Evolutionary conservation across 2,329 filamentous ascomycete genomes (phyloP), one percentile per base, ranked within the genome.

Genomic region (Arthroderma sp.): DNA sequence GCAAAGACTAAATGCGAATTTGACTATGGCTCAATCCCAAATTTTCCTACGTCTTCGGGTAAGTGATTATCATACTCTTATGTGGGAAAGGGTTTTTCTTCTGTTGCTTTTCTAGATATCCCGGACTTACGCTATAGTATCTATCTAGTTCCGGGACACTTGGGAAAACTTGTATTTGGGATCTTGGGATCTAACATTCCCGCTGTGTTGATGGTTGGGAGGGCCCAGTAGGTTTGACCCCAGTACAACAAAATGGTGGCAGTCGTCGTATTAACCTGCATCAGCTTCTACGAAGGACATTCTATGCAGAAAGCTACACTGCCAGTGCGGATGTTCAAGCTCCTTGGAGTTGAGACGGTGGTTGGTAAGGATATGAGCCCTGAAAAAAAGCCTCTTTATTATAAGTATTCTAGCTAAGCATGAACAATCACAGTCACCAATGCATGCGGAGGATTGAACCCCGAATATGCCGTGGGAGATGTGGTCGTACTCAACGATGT

Each of bases 281-380:
- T 51, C 39, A 84, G 82, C 69, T 85, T 82, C 71, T 86, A 85
- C 66, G 83, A 86, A 70, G 83, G 83, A 35, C 79, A 86, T 65
- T 76, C 77, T 1, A 82, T 85, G 71, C 76, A 82, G 56, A 73
- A 77, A 51, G 77, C 83, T 38, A 82, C 82, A 25, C 84, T 85
- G 64, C 82, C 83, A 25, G 79, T 83, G 9, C 77, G 83, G 55
- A 79, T 86, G 4, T 81, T 85, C 71, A 83, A 81, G 63, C 67
- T 81, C 0, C 69, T 86, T 8, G 82, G 81, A 23, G 75, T 85
- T 19, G 74, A 82, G 61, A 81, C 77, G 1, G 76, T 85, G 63
- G 76, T 83, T 61, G 75, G 78, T 81, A 65, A 63, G 68, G 70
- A 60, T 52, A 13, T 56, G 13, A 43, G 7, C n/a, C 39, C 11